Evolutionary conservation across 2,329 filamentous ascomycete genomes (phyloP).

Genomic region (Hypoxylon sp.): DNA sequence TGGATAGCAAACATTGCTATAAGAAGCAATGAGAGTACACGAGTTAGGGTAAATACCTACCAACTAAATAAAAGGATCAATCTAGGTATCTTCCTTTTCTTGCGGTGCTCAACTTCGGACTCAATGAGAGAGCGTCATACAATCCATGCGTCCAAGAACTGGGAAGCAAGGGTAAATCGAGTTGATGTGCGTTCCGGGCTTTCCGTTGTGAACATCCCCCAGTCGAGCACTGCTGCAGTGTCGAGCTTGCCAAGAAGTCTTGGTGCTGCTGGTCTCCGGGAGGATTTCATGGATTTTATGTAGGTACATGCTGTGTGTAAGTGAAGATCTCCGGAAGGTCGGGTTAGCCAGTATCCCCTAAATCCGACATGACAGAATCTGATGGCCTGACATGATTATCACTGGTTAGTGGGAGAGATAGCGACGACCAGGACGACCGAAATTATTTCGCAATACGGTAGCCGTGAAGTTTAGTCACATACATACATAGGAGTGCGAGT

Average conservation of each 20-base stretch:
- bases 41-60: slow-evolving; percentile 1
- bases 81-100: slow-evolving; percentile 3
- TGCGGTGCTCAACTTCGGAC: slow-evolving; percentile 3
- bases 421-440: neutral
- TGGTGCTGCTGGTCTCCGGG: slow-evolving; percentile 27
- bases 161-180: slow-evolving; percentile 33
- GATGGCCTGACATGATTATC: neutral
- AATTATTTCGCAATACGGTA: neutral
- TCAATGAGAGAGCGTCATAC: slow-evolving; percentile 18
- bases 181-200: slow-evolving; percentile 33
- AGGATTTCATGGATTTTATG: slow-evolving; percentile 21
- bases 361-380: slow-evolving; percentile 9
- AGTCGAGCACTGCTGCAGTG: slow-evolving; percentile 20
- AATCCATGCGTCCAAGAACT: slow-evolving; percentile 15
- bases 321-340: slow-evolving; percentile 24
- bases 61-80: slow-evolving; percentile 8
- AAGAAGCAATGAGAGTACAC: neutral
- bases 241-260: slow-evolving; percentile 38
- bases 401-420: neutral
- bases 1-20: slow-evolving; percentile 3
- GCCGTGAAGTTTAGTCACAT: neutral
- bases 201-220: slow-evolving; percentile 35
- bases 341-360: slow-evolving; percentile 13
- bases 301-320: slow-evolving; percentile 18
- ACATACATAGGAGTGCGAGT: neutral